phyloP scores from a whole-genome alignment of 2,329 filamentous ascomycete species.

The Rugonectria rugulosa region DNA sequence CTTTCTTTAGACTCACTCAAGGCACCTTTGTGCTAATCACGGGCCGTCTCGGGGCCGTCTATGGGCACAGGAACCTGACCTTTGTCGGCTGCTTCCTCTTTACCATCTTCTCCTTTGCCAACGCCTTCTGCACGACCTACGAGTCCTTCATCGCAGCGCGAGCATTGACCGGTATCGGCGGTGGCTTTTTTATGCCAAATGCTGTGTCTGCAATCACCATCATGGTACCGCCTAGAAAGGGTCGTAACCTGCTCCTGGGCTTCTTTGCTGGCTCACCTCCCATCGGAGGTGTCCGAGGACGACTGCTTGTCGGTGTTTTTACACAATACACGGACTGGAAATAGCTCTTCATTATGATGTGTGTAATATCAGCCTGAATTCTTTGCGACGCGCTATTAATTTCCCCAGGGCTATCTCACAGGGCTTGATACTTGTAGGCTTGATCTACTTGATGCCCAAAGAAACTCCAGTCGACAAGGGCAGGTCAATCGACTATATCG shows the following conservation, averaged over 20 bases:
- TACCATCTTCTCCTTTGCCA: slow-evolving; percentile 5
- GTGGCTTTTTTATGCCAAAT: slow-evolving; percentile 60
- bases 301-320: slow-evolving; percentile 51
- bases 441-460: slow-evolving; percentile 22
- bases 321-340: slow-evolving; percentile 40
- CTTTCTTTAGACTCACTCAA: slow-evolving; percentile 51
- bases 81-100: slow-evolving; percentile 52
- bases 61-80: slow-evolving; percentile 57
- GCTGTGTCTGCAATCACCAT: slow-evolving; percentile 57
- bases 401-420: slow-evolving; percentile 23
- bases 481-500: slow-evolving; percentile 45
- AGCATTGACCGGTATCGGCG: slow-evolving; percentile 56
- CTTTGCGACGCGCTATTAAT: too few relatives aligned
- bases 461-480: slow-evolving; percentile 34
- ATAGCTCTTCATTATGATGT: slow-evolving; percentile 53
- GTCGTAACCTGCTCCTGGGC: slow-evolving; percentile 54
- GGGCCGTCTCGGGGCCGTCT: slow-evolving; percentile 59
- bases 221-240: slow-evolving; percentile 54
- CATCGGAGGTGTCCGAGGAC: slow-evolving; percentile 22
- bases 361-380: too few relatives aligned
- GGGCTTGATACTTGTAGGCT: slow-evolving; percentile 12
- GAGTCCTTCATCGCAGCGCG: slow-evolving; percentile 52
- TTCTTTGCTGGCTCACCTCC: slow-evolving; percentile 55
- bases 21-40: slow-evolving; percentile 61
- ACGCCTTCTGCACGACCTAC: slow-evolving; percentile 43